A percentile compares a stretch with the other conserved stretches of the same genome.
Conservation (phyloP, 129 eudicot species). For the Pseudognaphalium luteoalbum region DNA sequence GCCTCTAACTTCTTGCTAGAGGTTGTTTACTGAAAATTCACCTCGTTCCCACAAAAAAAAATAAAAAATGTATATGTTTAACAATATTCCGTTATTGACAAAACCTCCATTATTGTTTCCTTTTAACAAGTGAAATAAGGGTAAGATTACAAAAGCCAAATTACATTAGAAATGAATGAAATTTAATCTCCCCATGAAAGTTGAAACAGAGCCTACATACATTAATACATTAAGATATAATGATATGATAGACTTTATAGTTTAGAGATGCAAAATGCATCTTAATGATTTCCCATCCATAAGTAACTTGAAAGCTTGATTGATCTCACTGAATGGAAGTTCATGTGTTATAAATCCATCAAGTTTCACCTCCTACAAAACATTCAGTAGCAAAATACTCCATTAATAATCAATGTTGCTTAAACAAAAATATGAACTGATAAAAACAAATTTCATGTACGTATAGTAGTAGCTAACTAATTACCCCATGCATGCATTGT, state of each 20-base stretch:
- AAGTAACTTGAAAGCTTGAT: slow-evolving; percentile 66
- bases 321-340: slow-evolving; percentile 64
- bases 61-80: no score
- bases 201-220: not conserved
- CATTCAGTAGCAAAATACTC: not conserved
- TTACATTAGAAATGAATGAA: not conserved
- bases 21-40: no score
- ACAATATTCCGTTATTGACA: no score
- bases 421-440: not conserved
- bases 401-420: not conserved
- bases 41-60: no score
- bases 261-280: slow-evolving; percentile 61
- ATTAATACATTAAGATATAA: no score
- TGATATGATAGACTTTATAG: not conserved
- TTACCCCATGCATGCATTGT: slow-evolving; percentile 64
- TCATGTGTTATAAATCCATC: slow-evolving; percentile 74
- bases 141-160: not conserved
- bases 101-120: no score
- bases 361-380: slow-evolving; percentile 54
- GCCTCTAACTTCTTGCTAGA: no score
- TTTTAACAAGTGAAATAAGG: no score
- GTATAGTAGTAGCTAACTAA: not conserved
- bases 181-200: not conserved
- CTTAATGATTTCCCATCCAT: slow-evolving; percentile 62
- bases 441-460: not conserved